Evolutionary conservation across 1,284 basidiomycete genomes (phyloP).

Genomic region (Cerioporus squamosus): DNA sequence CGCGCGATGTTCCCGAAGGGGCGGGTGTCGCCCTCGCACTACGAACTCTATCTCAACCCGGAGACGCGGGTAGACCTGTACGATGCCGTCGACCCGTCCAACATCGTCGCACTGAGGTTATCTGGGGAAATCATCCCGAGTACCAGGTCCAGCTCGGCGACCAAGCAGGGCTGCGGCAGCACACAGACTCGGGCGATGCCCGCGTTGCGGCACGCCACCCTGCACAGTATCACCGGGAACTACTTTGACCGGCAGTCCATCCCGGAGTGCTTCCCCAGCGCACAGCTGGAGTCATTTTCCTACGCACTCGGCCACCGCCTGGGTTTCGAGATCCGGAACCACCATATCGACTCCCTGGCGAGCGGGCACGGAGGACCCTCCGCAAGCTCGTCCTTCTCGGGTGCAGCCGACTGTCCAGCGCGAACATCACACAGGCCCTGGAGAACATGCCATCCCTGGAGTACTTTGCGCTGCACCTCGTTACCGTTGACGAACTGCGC

Average conservation of each 20-base stretch:
- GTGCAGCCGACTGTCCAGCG: slow-evolving; percentile 38
- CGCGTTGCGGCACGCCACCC: slow-evolving; percentile 36
- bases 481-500: slow-evolving; percentile 41
- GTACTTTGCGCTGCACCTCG: slow-evolving; percentile 43
- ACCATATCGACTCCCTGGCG: slow-evolving; percentile 39
- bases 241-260: slow-evolving; percentile 41
- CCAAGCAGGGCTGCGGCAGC: slow-evolving; percentile 8
- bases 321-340: slow-evolving; percentile 44
- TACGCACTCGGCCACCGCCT: slow-evolving; percentile 39
- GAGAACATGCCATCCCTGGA: slow-evolving; percentile 34
- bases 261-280: slow-evolving; percentile 31
- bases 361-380: slow-evolving; percentile 32
- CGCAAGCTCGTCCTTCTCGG: slow-evolving; percentile 43
- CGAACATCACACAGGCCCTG: slow-evolving; percentile 36
- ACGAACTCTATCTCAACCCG: slow-evolving; percentile 41
- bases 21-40: slow-evolving; percentile 32
- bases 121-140: slow-evolving; percentile 36
- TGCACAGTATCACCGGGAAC: slow-evolving; percentile 41
- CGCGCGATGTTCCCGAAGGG: slow-evolving; percentile 41
- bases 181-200: slow-evolving; percentile 14
- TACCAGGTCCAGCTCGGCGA: slow-evolving; percentile 23
- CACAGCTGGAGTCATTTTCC: slow-evolving; percentile 39
- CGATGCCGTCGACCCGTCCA: slow-evolving; percentile 31
- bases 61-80: slow-evolving; percentile 37
- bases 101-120: slow-evolving; percentile 38